These are phyloP conservation scores for Laguncularia racemosa DNA, from an alignment of 345 rosid genomes.

Conservation along the genomic window DNA sequence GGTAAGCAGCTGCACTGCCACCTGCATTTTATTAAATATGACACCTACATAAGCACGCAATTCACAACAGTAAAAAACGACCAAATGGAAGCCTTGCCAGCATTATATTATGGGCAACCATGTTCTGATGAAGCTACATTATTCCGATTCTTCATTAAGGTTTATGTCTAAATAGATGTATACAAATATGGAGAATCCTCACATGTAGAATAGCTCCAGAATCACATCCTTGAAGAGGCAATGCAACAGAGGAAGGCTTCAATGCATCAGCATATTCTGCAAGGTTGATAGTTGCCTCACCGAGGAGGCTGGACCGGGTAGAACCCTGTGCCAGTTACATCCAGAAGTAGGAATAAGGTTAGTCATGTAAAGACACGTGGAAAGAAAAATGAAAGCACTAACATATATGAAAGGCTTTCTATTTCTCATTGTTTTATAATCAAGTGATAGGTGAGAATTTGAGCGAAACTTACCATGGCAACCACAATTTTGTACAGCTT, in stretches of 20 bases:
- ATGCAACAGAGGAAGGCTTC: slow-evolving; percentile 53
- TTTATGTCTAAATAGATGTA: slow-evolving; percentile 1
- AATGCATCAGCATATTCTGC: slow-evolving; percentile 88
- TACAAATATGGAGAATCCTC: slow-evolving; percentile 25
- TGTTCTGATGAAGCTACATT: too few species aligned
- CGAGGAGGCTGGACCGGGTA: slow-evolving; percentile 83
- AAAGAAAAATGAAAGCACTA: too few species aligned
- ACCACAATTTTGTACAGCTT: slow-evolving; percentile 80
- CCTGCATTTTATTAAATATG: slow-evolving; percentile 34
- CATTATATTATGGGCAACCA: too few species aligned
- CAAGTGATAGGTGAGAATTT: background rate
- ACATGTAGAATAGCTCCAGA: slow-evolving; percentile 89
- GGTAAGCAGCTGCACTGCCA: slow-evolving; percentile 85
- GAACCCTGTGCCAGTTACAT: slow-evolving; percentile 58
- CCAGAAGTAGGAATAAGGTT: slow-evolving; percentile 8
- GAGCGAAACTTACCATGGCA: slow-evolving; percentile 56
- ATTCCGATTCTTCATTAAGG: background rate
- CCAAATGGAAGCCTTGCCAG: too few species aligned
- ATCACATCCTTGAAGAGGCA: slow-evolving; percentile 86
- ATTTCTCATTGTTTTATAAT: too few species aligned
- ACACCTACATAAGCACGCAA: too few species aligned
- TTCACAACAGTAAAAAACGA: too few species aligned
- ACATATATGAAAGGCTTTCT: too few species aligned
- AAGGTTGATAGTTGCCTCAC: slow-evolving; percentile 88
- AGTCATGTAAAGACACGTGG: slow-evolving; percentile 1